Base-by-base conservation (phyloP, 2,329 filamentous ascomycete genomes). In the Pyrenochaeta sp. region DNA sequence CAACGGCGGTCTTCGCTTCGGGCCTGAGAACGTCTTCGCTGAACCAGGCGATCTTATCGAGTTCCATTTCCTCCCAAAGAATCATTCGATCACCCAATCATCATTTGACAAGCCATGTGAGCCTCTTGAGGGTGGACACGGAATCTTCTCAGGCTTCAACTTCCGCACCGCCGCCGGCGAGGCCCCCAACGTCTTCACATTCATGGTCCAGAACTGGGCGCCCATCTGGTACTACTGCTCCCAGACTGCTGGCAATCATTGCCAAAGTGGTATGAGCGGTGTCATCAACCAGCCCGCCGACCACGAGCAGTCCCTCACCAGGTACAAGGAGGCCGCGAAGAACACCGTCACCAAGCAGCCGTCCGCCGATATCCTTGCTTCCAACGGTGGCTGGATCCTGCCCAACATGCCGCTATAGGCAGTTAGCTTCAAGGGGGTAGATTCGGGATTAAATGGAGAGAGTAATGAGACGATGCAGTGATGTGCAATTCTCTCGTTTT, bases 171-270 rank as follows among this genome's bases (percentile, higher is more conserved):
- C 29, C 2, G 34, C 38, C 3, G 56, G 60, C 30, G 60, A 67
- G 38, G 51, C 63, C 1, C 31, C 35, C 2, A 59, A 41, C 7
- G 83, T 85, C 35, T 93, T 85, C 72, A 87, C 83, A 41, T 75
- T 92, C 58, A 77, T 77, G 66, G 74, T 93, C 65, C 84, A 84
- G 63, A 77, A 82, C 69, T 83, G 80, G 32, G 84, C 79, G 20
- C 88, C 89, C n/a, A 77, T 91, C 58, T 93, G 89, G 88, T 74
- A 88, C 50, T 92, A 87, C 77, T 92, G 88, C 73, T 82, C 81
- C 18, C 85, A 90, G 72, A 82, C 71, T 23, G 80, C 76, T 54
- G 61, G 57, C 0, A 48, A 58, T 7, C 89, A 93, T 74, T 93
- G 89, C 72, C 81, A 90, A 71, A 75, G 66, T 34, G 87, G 87